phyloP scores from a whole-genome alignment of 768 basidiomycete species.

The Russula olivacea region DNA sequence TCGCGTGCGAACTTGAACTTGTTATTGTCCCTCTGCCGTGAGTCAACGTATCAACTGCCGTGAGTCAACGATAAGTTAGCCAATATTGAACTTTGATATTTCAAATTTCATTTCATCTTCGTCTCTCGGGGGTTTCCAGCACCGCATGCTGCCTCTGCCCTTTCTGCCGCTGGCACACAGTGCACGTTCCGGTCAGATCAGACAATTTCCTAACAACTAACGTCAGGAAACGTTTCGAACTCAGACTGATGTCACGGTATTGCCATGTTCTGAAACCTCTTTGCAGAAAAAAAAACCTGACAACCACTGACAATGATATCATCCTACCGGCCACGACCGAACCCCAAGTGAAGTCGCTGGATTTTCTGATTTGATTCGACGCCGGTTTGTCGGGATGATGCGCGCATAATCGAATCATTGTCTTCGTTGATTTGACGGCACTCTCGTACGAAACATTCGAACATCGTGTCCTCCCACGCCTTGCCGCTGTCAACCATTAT shows the following conservation, averaged over 20 bases:
- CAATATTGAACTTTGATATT: neutral
- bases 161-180: neutral
- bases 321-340: neutral
- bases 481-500: neutral
- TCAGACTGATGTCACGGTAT: neutral
- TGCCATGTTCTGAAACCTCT: neutral
- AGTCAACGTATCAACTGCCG: too few species aligned
- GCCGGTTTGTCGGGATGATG: neutral
- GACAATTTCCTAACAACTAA: neutral
- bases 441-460: constrained; percentile 5
- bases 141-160: too few species aligned
- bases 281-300: neutral
- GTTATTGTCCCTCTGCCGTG: neutral
- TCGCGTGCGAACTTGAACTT: neutral
- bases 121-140: too few species aligned
- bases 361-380: neutral
- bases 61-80: neutral
- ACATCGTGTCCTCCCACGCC: constrained; percentile 8
- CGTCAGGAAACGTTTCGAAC: neutral
- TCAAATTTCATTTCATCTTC: neutral
- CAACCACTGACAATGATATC: neutral
- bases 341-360: neutral
- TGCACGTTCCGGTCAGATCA: too few species aligned
- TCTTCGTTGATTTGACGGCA: neutral
- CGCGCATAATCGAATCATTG: too few species aligned